Evolutionary conservation across 169 alveolate genomes (phyloP).

Genomic region (Plasmodium fragile): DNA sequence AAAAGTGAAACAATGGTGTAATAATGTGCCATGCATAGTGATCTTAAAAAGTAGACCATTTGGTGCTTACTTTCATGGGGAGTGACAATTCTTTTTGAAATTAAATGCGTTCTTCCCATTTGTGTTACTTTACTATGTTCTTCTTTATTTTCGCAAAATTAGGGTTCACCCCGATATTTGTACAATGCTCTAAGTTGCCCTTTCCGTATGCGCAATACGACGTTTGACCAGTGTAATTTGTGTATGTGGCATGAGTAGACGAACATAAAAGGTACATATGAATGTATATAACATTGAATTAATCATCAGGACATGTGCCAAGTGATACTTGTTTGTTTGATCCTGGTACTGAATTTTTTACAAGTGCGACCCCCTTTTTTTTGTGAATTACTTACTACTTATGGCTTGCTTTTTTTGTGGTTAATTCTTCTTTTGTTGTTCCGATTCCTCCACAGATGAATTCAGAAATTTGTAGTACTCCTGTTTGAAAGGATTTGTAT

Average conservation of each 20-base stretch:
- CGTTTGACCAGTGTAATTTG: neutral
- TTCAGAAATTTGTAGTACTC: neutral
- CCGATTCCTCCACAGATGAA: constrained; percentile 10
- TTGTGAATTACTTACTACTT: neutral
- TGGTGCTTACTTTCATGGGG: neutral
- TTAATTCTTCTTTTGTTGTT: neutral
- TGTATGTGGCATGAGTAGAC: neutral
- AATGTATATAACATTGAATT: neutral
- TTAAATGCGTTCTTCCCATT: neutral
- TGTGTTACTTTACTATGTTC: neutral
- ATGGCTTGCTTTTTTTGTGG: neutral
- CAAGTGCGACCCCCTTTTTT: neutral
- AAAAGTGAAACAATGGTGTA: neutral
- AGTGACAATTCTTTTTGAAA: neutral
- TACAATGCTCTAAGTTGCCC: neutral
- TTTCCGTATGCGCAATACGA: neutral
- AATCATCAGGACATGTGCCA: neutral
- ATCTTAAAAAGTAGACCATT: neutral
- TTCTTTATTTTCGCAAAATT: neutral
- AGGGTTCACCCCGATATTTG: neutral
- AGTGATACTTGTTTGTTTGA: neutral
- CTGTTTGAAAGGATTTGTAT: neutral
- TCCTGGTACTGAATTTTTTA: neutral
- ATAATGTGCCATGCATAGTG: neutral
- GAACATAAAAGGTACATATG: neutral